Conservation (phyloP, 768 basidiomycete species). For the Panaeolus papilionaceus region DNA sequence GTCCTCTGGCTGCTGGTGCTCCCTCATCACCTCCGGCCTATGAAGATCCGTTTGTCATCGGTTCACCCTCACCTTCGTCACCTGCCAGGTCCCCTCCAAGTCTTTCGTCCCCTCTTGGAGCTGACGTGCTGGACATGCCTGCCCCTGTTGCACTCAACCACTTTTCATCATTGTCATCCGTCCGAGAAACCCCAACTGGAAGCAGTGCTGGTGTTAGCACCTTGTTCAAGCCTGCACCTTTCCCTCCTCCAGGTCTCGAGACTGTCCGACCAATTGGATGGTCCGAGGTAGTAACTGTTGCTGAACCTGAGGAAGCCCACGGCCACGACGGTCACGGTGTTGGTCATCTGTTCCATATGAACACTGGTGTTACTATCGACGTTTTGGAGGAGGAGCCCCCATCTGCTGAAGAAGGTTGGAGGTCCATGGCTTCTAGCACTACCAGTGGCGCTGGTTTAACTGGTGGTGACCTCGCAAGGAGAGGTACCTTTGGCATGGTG, state of each 20-base stretch:
- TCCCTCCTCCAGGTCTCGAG: constrained; percentile 45
- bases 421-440: constrained; percentile 50
- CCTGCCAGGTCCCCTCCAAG: constrained; percentile 18
- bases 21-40: constrained; percentile 28
- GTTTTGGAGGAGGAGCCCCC: constrained; percentile 77
- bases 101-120: constrained; percentile 17
- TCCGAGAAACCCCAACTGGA: constrained; percentile 39
- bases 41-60: constrained; percentile 27
- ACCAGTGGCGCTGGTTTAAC: constrained; percentile 27
- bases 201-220: constrained; percentile 34
- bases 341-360: neutral
- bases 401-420: constrained; percentile 64
- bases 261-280: constrained; percentile 38
- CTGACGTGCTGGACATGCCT: constrained; percentile 43
- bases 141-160: constrained; percentile 62
- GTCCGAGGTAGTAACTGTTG: constrained; percentile 33
- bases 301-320: constrained; percentile 12
- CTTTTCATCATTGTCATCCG: constrained; percentile 48
- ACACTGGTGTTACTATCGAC: constrained; percentile 52
- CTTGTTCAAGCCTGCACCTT: constrained; percentile 29
- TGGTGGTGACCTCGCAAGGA: constrained; percentile 39
- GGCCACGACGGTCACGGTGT: neutral
- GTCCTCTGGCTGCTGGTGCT: constrained; percentile 25
- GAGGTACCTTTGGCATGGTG: constrained; percentile 71
- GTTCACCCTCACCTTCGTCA: constrained; percentile 24